Evolutionary conservation across 495 filamentous ascomycete genomes (phyloP), one percentile per base, ranked within the genome.

Genomic region (Lophiotrema nucula): DNA sequence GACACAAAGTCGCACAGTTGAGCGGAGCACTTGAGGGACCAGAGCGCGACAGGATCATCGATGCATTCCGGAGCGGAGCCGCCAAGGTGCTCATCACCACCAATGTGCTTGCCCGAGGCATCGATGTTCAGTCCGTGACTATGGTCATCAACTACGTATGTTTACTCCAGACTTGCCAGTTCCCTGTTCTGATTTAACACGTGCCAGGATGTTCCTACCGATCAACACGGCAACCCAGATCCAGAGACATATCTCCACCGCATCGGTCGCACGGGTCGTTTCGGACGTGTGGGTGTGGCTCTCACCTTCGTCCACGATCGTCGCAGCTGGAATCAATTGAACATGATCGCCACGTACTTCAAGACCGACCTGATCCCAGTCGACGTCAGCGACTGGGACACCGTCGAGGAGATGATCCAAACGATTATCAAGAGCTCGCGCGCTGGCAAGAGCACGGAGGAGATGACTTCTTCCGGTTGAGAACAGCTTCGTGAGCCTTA

Each of bases 81-180:
- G 88, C 89, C 48, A 99, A 97, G 77, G 93, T 99, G n/a, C 85
- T 99, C 54, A 97, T 97, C 67, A 92, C 95, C 0, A 99, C 95
- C 64, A 97, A 99, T 68, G 92, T 99, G 33, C 82, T 99, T 46
- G 88, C 95, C 4, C 89, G 95, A 67, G 95, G 95, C 65, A 97
- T 99, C 58, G 95, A 99, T 73, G 91, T 99, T 11, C 89, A 90
- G 26, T 91, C 91, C 18, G 95, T 97, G 2, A 95, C 90, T 16
- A 88, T 99, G 80, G 95, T 99, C 28, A 86, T 99, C 74, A 99
- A 99, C 76, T 99, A 97, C 72, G 86, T 73, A 69, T 53, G 70
- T 66, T 0, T n/a, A 3, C 19, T 41, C 26, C 26, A 10, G 2
- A 31, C 8, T 26, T 2, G 35, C 19, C 21, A 16, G 6, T 50